A percentile compares a stretch with the other conserved stretches of the same genome.
These are phyloP conservation scores for Suhomyces coccinellae DNA, from an alignment of 1,139 yeast species.

Conservation along the genomic window DNA sequence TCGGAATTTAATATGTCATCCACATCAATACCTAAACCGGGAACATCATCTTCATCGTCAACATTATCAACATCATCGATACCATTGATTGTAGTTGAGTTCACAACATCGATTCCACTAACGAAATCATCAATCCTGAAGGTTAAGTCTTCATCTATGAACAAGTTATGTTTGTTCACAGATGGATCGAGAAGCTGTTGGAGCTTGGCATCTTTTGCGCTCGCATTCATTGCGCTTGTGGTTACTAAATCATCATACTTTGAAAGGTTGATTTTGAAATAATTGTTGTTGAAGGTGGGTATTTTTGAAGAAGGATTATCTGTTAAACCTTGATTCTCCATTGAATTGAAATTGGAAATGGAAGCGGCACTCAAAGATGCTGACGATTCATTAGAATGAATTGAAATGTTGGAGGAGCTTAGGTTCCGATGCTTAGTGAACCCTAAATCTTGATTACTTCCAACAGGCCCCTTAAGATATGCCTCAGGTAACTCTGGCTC, in stretches of 20 bases:
- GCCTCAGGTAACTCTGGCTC: conserved; percentile 47
- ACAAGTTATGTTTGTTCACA: conserved; percentile 29
- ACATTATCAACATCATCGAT: conserved; percentile 32
- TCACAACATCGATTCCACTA: conserved; percentile 28
- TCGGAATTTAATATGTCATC: conserved; percentile 47
- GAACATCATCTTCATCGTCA: conserved; percentile 40
- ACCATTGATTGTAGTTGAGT: conserved; percentile 21
- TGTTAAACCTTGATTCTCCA: conserved; percentile 1
- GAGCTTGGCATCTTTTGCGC: conserved; percentile 15
- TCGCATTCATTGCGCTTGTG: conserved; percentile 7
- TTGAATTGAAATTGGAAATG: conserved; percentile 8
- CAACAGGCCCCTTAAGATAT: conserved; percentile 26
- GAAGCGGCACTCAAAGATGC: conserved; percentile 14
- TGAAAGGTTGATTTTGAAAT: conserved; percentile 35
- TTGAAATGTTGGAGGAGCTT: conserved; percentile 27
- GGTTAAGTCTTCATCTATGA: conserved; percentile 35
- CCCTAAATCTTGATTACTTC: conserved; percentile 13
- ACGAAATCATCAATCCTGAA: conserved; percentile 45
- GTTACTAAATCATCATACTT: conserved; percentile 39
- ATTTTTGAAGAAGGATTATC: conserved; percentile 24
- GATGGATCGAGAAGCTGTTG: conserved; percentile 22
- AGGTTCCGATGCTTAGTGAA: conserved; percentile 15
- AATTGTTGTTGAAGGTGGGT: conserved; percentile 42
- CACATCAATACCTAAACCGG: conserved; percentile 48
- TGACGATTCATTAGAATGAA: conserved; percentile 31